These are phyloP conservation scores for Oryza meridionalis DNA, from an alignment of 176 grass and related monocot genomes.

Conservation along the genomic window DNA sequence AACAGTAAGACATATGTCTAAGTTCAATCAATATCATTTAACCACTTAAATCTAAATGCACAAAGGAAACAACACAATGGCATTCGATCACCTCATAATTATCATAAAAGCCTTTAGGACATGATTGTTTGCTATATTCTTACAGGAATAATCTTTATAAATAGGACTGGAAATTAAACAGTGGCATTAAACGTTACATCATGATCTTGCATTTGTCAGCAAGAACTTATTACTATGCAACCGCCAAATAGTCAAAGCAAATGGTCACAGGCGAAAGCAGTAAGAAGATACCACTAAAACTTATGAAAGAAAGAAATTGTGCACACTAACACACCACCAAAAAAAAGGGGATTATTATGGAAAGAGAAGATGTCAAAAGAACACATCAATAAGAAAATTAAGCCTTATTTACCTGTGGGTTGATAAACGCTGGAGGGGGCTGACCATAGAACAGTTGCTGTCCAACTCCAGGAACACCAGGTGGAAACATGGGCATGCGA, in stretches of 20 bases:
- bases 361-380: not conserved
- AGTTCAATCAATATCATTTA: not conserved
- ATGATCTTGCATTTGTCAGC: not conserved
- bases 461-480: conserved; percentile 76
- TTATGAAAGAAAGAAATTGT: not conserved
- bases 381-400: not conserved
- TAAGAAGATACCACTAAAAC: not conserved
- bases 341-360: not conserved
- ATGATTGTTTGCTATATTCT: too few species aligned
- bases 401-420: conserved; percentile 59
- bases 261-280: not conserved
- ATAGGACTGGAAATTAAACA: not conserved
- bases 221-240: too few species aligned
- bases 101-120: not conserved
- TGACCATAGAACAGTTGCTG: conserved; percentile 94
- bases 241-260: not conserved
- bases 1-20: not conserved
- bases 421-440: conserved; percentile 77
- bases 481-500: conserved; percentile 83
- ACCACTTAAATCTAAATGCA: not conserved
- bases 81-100: not conserved
- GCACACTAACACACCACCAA: not conserved
- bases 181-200: not conserved
- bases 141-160: not conserved
- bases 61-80: not conserved